Evolutionary conservation across 1,284 basidiomycete genomes (phyloP), one percentile per base, ranked within the genome.

Genomic region (Microbotryum lychnidis-dioicae): DNA sequence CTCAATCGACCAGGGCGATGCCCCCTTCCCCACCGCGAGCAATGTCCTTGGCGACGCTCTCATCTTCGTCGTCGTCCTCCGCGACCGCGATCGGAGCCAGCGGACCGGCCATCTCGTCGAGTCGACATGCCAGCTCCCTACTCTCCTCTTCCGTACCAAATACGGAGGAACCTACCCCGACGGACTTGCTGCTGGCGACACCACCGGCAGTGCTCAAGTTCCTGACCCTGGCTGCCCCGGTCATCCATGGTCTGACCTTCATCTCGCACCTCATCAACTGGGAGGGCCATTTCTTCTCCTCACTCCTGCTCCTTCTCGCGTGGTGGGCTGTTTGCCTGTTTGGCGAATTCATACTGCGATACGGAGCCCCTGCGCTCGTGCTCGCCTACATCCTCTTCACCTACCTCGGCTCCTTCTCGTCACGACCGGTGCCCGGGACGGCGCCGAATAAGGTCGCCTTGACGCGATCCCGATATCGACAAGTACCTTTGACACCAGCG

Each of bases 291-390:
- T 64, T 64, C 45, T 72, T 62, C 49, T 61, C 57, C 6, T 67
- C 67, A 5, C 64, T 70, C 37, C 62, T 71, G 53, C 52, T 70
- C 21, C 68, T 71, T 31, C 57, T 69, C 12, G 47, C 45, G 6
- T 72, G 69, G 70, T 69, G 65, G 66, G 61, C 51, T 20, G 6
- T 65, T 14, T 70, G 70, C 55, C 66, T 72, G 16, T 70, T 65
- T 44, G 71, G 71, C 3, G 50, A 61, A n/a, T 20, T 51, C 27
- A 44, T 69, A 33, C 52, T 63, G 21, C 46, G 48, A 1, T 72
- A 68, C 58, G 70, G 70, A 10, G 46, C 71, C n/a, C 67, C 67
- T 55, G 62, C 60, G 27, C 29, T 52, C 31, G 23, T 72, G 7
- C 64, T 70, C 53, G 29, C 53, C 46, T 56, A 60, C 56, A 45